Evolutionary conservation across 495 filamentous ascomycete species (phyloP).

Genomic region (Talaromyces thailandensis): DNA sequence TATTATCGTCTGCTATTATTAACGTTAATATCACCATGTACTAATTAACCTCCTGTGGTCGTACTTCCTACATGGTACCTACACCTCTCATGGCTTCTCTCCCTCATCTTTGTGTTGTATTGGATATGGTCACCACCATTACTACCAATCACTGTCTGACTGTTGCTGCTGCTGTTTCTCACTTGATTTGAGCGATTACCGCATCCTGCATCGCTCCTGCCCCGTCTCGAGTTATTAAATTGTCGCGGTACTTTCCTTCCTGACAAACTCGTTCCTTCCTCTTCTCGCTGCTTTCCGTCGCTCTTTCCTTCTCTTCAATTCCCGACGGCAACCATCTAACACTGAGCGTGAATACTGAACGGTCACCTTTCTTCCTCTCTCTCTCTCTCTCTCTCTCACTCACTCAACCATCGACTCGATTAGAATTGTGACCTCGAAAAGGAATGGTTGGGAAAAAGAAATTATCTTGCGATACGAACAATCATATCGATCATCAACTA

Average conservation of each 20-base stretch:
- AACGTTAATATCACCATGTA: neutral
- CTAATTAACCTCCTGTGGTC: neutral
- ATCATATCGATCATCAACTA: neutral
- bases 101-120: neutral
- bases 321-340: neutral
- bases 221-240: neutral
- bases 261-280: neutral
- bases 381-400: neutral
- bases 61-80: neutral
- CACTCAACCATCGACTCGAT: neutral
- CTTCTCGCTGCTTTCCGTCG: neutral
- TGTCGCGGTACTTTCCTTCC: neutral
- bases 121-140: neutral
- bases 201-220: neutral
- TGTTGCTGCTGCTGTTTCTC: neutral
- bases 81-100: neutral
- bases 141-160: neutral
- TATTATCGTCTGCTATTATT: neutral
- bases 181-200: neutral
- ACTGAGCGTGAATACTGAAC: neutral
- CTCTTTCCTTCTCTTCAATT: neutral
- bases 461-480: neutral
- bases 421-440: neutral
- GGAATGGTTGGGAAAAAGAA: neutral
- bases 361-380: neutral